Conservation (phyloP, 1,139 yeast genomes). For the Sugiyamaella paludigena region DNA sequence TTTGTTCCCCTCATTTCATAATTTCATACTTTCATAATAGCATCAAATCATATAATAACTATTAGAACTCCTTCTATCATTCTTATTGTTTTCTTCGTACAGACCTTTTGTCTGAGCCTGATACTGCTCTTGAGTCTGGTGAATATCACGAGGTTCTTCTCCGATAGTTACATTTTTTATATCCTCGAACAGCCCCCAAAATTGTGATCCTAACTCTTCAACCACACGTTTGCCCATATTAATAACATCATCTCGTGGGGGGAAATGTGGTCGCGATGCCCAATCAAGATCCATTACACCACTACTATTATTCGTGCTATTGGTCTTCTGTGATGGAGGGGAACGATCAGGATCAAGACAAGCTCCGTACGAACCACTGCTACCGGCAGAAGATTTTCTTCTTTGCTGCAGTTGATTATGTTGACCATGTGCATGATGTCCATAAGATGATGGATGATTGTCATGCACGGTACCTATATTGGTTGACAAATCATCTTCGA, state of each 20-base stretch:
- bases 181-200: conserved; percentile 39
- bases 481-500: no score
- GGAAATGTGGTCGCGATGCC: conserved; percentile 18
- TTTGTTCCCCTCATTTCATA: neutral
- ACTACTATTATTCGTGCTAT: neutral
- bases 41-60: conserved; percentile 18
- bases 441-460: no score
- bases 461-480: no score
- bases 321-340: conserved; percentile 2
- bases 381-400: conserved; percentile 8
- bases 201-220: conserved; percentile 37
- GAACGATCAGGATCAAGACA: conserved; percentile 18
- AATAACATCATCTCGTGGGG: conserved; percentile 33
- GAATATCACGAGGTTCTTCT: conserved; percentile 26
- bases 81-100: neutral
- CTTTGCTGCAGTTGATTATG: no score
- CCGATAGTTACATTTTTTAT: conserved; percentile 37
- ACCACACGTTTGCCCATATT: conserved; percentile 37
- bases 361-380: conserved; percentile 15
- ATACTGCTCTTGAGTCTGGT: conserved; percentile 1
- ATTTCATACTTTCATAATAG: neutral
- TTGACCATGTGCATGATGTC: neutral
- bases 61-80: conserved; percentile 6
- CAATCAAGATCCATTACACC: conserved; percentile 1
- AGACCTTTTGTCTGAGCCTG: conserved; percentile 1